These are phyloP conservation scores for Recurvomyces mirabilis DNA, from an alignment of 495 filamentous ascomycete genomes.

Conservation along the genomic window DNA sequence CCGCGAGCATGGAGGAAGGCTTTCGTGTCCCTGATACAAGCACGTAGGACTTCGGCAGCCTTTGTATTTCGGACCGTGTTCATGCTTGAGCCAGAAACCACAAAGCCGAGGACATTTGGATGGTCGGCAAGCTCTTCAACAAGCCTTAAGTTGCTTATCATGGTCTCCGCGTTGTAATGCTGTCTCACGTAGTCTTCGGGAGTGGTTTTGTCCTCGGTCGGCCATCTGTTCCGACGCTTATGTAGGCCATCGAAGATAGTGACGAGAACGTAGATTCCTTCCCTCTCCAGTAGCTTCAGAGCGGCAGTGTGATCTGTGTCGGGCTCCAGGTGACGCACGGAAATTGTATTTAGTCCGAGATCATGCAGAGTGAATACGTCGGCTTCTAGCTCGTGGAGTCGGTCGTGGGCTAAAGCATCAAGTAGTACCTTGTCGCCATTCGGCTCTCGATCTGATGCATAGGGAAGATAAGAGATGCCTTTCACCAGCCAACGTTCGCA, in stretches of 20 bases:
- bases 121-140: slow-evolving; percentile 2
- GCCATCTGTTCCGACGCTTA: too few species aligned
- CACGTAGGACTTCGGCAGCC: slow-evolving; percentile 11
- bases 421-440: neutral
- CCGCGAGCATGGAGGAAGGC: neutral
- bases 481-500: slow-evolving; percentile 8
- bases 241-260: neutral
- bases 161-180: too few species aligned
- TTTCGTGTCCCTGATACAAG: slow-evolving; percentile 7
- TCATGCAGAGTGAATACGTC: slow-evolving; percentile 3
- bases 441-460: neutral
- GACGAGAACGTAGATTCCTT: slow-evolving; percentile 8
- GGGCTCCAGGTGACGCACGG: neutral
- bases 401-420: slow-evolving; percentile 1
- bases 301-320: neutral
- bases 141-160: neutral
- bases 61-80: neutral
- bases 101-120: slow-evolving; percentile 8
- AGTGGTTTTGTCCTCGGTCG: neutral
- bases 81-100: neutral
- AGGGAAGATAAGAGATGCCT: slow-evolving; percentile 9
- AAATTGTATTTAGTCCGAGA: slow-evolving; percentile 11
- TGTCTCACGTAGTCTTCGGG: too few species aligned
- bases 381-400: neutral
- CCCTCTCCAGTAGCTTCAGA: neutral